Conservation (phyloP, 371 early-diverging fungal species). For the Zancudomyces culisetae region DNA sequence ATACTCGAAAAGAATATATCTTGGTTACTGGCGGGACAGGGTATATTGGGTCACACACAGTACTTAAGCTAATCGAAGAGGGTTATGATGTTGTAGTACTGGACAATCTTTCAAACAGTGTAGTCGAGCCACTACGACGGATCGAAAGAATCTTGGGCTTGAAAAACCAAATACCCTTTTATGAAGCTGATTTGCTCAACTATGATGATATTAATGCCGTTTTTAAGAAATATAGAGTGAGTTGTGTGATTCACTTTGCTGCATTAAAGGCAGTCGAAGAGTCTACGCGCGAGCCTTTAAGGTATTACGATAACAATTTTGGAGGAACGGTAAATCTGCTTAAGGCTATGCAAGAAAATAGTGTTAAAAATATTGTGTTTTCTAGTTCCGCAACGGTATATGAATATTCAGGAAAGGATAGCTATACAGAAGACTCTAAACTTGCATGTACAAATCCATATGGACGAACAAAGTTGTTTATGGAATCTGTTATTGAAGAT, state of each 20-base stretch:
- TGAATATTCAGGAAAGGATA: constrained; percentile 39
- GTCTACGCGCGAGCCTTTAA: constrained; percentile 56
- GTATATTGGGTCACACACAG: constrained; percentile 80
- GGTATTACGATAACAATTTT: constrained; percentile 75
- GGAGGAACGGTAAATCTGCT: constrained; percentile 56
- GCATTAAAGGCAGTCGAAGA: constrained; percentile 82
- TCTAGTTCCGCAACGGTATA: constrained; percentile 78
- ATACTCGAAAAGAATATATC: constrained; percentile 15
- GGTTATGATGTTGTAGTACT: constrained; percentile 57
- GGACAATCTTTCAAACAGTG: constrained; percentile 62
- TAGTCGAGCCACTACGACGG: constrained; percentile 42
- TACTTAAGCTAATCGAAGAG: constrained; percentile 46
- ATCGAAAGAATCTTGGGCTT: constrained; percentile 35
- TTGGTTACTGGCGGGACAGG: constrained; percentile 83
- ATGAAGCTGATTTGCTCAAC: constrained; percentile 50
- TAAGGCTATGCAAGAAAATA: constrained; percentile 37
- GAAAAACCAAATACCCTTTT: constrained; percentile 35
- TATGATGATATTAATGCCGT: constrained; percentile 35
- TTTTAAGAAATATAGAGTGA: constrained; percentile 37
- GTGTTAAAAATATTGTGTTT: constrained; percentile 57
- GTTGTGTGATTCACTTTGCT: constrained; percentile 76
- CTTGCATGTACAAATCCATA: constrained; percentile 54
- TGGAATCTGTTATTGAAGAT: constrained; percentile 62
- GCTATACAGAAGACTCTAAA: constrained; percentile 21
- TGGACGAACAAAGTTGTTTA: constrained; percentile 66